phyloP scores from a whole-genome alignment of 306 rosid genomes.

The Rubus parviflorus region DNA sequence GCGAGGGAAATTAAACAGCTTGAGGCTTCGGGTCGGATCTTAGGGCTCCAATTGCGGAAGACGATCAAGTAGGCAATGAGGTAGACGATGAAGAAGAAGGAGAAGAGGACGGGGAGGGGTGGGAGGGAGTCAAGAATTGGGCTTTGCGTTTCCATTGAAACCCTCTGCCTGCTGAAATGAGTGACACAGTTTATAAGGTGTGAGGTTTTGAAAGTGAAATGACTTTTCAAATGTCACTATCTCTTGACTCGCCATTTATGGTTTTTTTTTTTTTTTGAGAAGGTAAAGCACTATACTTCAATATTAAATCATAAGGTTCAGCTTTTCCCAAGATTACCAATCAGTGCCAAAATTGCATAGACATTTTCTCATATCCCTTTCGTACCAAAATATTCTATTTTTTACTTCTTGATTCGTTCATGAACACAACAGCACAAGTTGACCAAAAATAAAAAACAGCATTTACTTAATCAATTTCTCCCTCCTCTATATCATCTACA shows the following conservation, averaged over 20 bases:
- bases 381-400: neutral
- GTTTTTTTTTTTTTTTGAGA: too few species aligned
- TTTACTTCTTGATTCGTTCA: constrained; percentile 17
- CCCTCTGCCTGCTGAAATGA: neutral
- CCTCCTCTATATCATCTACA: constrained; percentile 74
- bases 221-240: too few species aligned
- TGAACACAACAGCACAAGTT: constrained; percentile 12
- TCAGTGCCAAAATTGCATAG: neutral
- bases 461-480: constrained; percentile 62
- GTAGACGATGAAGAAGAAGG: constrained; percentile 48
- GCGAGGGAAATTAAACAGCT: constrained; percentile 73
- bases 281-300: too few species aligned
- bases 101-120: constrained; percentile 46
- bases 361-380: neutral
- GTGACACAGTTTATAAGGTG: too few species aligned
- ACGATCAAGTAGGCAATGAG: constrained; percentile 55
- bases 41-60: constrained; percentile 64
- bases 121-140: constrained; percentile 4
- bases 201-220: too few species aligned
- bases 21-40: constrained; percentile 80
- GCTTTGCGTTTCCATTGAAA: constrained; percentile 27
- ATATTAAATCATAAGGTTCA: too few species aligned
- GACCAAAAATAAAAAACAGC: constrained; percentile 10
- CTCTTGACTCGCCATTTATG: too few species aligned
- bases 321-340: neutral